Evolutionary conservation across 352 stramenopile species (phyloP).

Genomic region (Phytophthora podocarpi): DNA sequence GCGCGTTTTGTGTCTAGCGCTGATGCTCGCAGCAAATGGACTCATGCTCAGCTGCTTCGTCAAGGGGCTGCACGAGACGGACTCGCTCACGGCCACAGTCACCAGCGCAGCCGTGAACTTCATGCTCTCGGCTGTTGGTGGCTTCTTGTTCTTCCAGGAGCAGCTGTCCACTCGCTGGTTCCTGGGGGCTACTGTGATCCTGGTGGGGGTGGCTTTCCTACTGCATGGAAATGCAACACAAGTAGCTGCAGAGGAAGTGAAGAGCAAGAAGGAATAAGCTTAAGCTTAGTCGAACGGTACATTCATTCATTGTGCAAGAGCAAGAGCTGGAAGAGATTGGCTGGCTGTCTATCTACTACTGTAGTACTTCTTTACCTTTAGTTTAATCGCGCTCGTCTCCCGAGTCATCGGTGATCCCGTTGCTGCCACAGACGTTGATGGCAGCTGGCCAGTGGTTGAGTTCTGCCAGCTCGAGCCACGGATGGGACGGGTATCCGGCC

Average conservation of each 20-base stretch:
- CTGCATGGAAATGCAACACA: constrained; percentile 57
- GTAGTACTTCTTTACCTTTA: too few relatives aligned
- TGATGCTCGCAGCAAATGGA: constrained; percentile 77
- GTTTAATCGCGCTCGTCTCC: constrained; percentile 25
- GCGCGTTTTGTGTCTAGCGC: constrained; percentile 57
- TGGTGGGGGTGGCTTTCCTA: constrained; percentile 69
- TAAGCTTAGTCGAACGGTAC: too few relatives aligned
- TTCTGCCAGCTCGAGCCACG: constrained; percentile 83
- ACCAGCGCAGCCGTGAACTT: constrained; percentile 85
- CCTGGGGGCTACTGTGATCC: constrained; percentile 70
- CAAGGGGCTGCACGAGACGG: constrained; percentile 80
- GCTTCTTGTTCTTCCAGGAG: constrained; percentile 72
- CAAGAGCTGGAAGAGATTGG: background rate
- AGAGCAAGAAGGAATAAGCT: constrained; percentile 38
- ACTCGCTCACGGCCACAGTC: constrained; percentile 86
- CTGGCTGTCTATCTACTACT: constrained; percentile 26
- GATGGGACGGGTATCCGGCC: constrained; percentile 59
- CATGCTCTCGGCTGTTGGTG: constrained; percentile 69
- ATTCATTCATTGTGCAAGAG: constrained; percentile 8
- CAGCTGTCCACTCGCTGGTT: constrained; percentile 77
- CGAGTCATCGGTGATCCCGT: constrained; percentile 39
- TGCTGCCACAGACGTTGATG: constrained; percentile 70
- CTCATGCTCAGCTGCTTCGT: constrained; percentile 88
- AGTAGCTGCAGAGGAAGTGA: background rate
- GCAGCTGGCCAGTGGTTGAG: constrained; percentile 79